A percentile compares a stretch with the other conserved stretches of the same genome.
Conservation (phyloP, 805 yeast species). For the Lipomyces lipofer region DNA sequence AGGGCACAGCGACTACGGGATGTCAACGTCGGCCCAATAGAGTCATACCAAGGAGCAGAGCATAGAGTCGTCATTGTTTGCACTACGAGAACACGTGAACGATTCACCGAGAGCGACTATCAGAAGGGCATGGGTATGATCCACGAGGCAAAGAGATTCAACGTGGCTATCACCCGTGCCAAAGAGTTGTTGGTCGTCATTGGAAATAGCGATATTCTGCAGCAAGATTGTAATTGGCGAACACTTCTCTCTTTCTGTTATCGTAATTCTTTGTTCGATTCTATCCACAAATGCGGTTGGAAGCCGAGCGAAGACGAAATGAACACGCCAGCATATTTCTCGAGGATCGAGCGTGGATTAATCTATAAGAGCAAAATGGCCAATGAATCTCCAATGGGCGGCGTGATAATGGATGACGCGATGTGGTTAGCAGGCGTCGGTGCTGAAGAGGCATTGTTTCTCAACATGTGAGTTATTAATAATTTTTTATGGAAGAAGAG, state of each 20-base stretch:
- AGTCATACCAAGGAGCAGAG: constrained; percentile 31
- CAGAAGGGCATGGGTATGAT: constrained; percentile 26
- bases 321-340: constrained; percentile 17
- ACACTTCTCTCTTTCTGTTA: constrained; percentile 20
- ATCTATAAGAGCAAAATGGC: background rate
- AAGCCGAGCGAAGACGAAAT: constrained; percentile 23
- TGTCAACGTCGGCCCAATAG: constrained; percentile 30
- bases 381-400: background rate
- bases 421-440: constrained; percentile 30
- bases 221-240: constrained; percentile 27
- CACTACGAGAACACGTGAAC: constrained; percentile 25
- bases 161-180: constrained; percentile 51
- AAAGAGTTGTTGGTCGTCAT: constrained; percentile 46
- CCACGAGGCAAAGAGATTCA: constrained; percentile 39
- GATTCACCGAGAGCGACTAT: constrained; percentile 19
- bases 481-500: no score
- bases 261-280: constrained; percentile 23
- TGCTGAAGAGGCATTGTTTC: constrained; percentile 18
- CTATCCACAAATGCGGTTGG: constrained; percentile 6
- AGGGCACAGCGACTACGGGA: constrained; percentile 21
- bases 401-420: constrained; percentile 16
- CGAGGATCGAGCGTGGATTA: constrained; percentile 19
- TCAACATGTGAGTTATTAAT: no score
- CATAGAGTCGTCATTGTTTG: constrained; percentile 26
- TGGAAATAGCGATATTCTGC: constrained; percentile 44